Conservation (phyloP, 164 flowering plant genomes). For the Berberis thunbergii region DNA sequence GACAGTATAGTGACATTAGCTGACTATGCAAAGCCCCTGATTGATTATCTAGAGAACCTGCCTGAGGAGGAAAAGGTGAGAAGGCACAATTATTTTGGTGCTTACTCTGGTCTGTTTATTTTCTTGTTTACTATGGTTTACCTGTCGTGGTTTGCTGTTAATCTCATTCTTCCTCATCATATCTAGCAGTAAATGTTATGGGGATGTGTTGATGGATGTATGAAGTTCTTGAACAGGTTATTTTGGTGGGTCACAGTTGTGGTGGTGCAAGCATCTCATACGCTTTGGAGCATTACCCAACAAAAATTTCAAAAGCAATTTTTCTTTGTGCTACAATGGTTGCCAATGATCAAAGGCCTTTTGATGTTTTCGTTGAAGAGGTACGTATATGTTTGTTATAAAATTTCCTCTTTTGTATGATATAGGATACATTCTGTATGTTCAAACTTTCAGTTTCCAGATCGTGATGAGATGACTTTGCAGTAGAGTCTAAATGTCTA, state of each 20-base stretch:
- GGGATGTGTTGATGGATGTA: conserved; percentile 4
- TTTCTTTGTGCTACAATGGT: conserved; percentile 92
- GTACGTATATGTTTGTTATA: conserved; percentile 19
- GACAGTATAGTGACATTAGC: conserved; percentile 50
- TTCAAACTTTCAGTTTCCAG: too few species aligned
- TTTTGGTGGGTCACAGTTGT: conserved; percentile 89
- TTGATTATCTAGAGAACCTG: conserved; percentile 51
- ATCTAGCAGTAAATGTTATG: not conserved
- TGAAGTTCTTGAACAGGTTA: conserved; percentile 44
- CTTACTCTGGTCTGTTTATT: not conserved
- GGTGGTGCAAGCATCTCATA: conserved; percentile 92
- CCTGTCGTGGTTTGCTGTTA: not conserved
- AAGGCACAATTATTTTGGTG: not conserved
- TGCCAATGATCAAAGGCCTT: conserved; percentile 73
- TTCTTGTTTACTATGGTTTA: too few species aligned
- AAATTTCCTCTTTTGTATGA: not conserved
- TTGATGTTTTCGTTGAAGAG: conserved; percentile 89
- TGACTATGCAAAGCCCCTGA: conserved; percentile 80
- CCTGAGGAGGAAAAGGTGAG: conserved; percentile 80
- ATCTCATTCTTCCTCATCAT: not conserved
- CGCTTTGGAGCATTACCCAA: conserved; percentile 71
- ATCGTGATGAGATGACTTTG: too few species aligned
- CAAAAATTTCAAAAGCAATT: conserved; percentile 78
- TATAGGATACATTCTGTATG: too few species aligned
- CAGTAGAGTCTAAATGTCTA: too few species aligned